Evolutionary conservation across 371 early-diverging fungal species (phyloP).

Genomic region (Mortierella sp.): DNA sequence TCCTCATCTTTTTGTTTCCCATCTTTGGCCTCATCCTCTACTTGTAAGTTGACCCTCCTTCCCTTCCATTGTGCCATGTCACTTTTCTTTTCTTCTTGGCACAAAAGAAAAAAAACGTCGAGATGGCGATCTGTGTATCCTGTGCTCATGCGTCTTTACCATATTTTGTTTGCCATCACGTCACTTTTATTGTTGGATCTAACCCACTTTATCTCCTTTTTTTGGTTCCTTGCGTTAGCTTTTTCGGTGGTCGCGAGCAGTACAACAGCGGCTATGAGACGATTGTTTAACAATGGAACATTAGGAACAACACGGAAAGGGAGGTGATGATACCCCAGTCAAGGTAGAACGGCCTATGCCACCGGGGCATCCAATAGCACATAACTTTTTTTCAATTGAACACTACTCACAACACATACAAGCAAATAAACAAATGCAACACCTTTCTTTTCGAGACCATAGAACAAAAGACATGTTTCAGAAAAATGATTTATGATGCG

Average conservation of each 20-base stretch:
- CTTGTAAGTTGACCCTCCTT: slow-evolving; percentile 63
- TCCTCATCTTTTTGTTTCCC: slow-evolving; percentile 72
- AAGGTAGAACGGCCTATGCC: neutral
- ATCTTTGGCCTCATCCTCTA: slow-evolving; percentile 68
- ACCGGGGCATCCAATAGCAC: no score
- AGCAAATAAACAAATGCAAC: neutral
- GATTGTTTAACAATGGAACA: slow-evolving; percentile 44
- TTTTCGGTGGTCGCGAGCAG: slow-evolving; percentile 64
- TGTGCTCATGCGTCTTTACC: neutral
- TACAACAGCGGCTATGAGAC: slow-evolving; percentile 63
- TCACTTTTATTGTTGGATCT: slow-evolving; percentile 2
- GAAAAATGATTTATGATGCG: neutral
- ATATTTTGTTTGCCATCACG: neutral
- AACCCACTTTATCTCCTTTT: neutral
- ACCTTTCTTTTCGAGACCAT: neutral
- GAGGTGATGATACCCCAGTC: no score
- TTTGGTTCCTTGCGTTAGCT: slow-evolving; percentile 40
- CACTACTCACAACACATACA: neutral
- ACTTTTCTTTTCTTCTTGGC: neutral
- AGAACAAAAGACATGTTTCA: neutral
- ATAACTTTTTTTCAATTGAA: neutral
- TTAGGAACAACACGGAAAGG: neutral
- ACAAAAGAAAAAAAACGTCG: neutral
- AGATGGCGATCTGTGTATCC: neutral
- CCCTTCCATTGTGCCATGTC: neutral